Base-by-base conservation (phyloP, 2,329 filamentous ascomycete genomes). In the Zymoseptoria pseudotritici region DNA sequence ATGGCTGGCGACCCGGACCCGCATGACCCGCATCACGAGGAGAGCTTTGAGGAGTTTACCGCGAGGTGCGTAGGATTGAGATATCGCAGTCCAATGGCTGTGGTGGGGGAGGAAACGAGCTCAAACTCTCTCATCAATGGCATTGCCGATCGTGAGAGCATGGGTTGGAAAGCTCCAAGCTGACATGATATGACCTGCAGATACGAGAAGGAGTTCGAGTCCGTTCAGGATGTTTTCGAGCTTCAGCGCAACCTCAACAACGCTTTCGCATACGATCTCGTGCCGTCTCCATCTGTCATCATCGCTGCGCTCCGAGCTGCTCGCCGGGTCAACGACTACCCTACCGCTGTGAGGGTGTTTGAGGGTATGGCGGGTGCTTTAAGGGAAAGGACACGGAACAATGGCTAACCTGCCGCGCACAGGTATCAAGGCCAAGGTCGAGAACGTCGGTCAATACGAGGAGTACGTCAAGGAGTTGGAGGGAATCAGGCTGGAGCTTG, bases 381-480 rank as follows among this genome's bases (percentile, higher is more conserved):
- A 7, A 17, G 46, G 21, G 19, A 22, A 54, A 2, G 36, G 3
- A 49, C 7, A 50, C 9, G 26, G 21, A 42, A 22, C 11, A 4
- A 8, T 54, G 24, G 57, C 56, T 64, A 50, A 60, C 53, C 11
- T 22, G 19, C 9, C 20, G 55, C 54, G 50, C 59, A 73, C 72
- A 96, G 92, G 93, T 74, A 89, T 99, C 85, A 97, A 96, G 83
- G 90, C 91, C 79, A 99, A 99, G 86, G 94, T 97, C 70, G 94
- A 99, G 86, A 99, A 96, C 86, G 88, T 91, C 79, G 85, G 86
- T 73, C 94, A 99, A 82, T 99, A 99, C 82, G 85, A 97, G 74
- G 88, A 96, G 82, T 97, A 96, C 80, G 86, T 99, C 63, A 83
- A 90, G 74, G 90, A 96, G 82, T 90, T 99, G 70, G 91, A 96